Base-by-base conservation (phyloP, 352 stramenopile species). In the Phytopythium aichiense region DNA sequence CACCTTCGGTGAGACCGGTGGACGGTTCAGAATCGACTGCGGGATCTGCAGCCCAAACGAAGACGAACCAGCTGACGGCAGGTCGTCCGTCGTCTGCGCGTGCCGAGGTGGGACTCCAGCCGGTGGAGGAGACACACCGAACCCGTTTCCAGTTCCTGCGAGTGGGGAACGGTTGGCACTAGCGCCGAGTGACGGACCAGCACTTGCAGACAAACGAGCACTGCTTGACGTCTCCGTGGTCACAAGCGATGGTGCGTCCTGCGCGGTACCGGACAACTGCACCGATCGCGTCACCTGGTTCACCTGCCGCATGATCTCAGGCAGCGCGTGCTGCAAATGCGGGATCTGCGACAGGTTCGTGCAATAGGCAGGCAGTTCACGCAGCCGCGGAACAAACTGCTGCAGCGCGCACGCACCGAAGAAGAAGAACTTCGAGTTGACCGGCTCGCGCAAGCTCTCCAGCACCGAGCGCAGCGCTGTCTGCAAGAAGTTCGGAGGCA, bases 361-460 rank as follows among this genome's bases (percentile, higher is more conserved):
- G 72, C 96, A 99, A 72, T 99, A 99, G 58, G 98, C 96, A 12
- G 96, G 97, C 62, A 98, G 91, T 64, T 99, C 96, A 38, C 96
- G 91, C n/a, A 99, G 76, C 16, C 97, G 81, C 23, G 88, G 87
- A 60, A 99, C 98, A 76, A 99, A 99, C 74, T 99, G 96, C 72
- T 99, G 96, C 42, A 99, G 69, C 23, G 97, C 97, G 66, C 98
- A 98, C 57, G 98, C 98, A n/a, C 96, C 97, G 71, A 99, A 99
- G 52, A 97, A 93, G 71, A 99, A 99, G 71, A 99, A 98, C 65
- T 99, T 99, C 0, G 92, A 97, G 68, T 91, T 98, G n/a, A 98
- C 94, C 11, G 92, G 87, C 64, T 99, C 98, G 25, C 96, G 85
- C 52, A 99, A 75, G 59, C 96, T 98, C 69, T 99, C 97, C 8